Evolutionary conservation across 2,329 filamentous ascomycete genomes (phyloP).

Genomic region (Sphaerostilbella broomeana): DNA sequence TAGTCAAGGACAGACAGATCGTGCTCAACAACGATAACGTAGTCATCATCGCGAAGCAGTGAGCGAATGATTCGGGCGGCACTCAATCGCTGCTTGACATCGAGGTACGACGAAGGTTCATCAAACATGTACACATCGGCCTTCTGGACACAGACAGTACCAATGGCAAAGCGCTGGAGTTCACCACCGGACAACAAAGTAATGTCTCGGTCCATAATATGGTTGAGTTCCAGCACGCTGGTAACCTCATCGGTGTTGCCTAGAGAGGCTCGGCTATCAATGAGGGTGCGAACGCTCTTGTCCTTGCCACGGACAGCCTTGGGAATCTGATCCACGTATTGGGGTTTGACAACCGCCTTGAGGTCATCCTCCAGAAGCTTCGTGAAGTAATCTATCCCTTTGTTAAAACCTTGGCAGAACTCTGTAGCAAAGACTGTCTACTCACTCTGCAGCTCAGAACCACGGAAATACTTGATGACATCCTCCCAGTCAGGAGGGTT

Average conservation of each 20-base stretch:
- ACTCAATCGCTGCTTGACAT: constrained; percentile 97
- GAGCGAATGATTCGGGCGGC: constrained; percentile 90
- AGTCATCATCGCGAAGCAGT: constrained; percentile 80
- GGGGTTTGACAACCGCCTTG: constrained; percentile 96
- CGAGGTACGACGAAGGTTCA: constrained; percentile 95
- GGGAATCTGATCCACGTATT: constrained; percentile 98
- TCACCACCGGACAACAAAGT: constrained; percentile 91
- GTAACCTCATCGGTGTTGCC: constrained; percentile 76
- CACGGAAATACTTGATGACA: constrained; percentile 96
- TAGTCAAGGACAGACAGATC: constrained; percentile 98
- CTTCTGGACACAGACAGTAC: constrained; percentile 88
- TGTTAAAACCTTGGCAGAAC: constrained; percentile 1
- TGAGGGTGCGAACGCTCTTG: constrained; percentile 71
- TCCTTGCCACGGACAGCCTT: constrained; percentile 78
- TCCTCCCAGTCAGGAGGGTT: constrained; percentile 99
- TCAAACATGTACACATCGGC: constrained; percentile 99
- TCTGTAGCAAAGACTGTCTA: constrained; percentile 8
- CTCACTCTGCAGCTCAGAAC: constrained; percentile 92
- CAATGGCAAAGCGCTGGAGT: constrained; percentile 95
- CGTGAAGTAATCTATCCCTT: constrained; percentile 76
- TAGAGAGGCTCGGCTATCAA: constrained; percentile 69
- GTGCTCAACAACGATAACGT: constrained; percentile 98
- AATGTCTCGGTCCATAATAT: constrained; percentile 90
- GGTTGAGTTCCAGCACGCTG: constrained; percentile 76
- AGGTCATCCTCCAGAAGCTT: constrained; percentile 95